These are phyloP conservation scores for Suillus subaureus DNA, from an alignment of 768 basidiomycete genomes.

Conservation along the genomic window DNA sequence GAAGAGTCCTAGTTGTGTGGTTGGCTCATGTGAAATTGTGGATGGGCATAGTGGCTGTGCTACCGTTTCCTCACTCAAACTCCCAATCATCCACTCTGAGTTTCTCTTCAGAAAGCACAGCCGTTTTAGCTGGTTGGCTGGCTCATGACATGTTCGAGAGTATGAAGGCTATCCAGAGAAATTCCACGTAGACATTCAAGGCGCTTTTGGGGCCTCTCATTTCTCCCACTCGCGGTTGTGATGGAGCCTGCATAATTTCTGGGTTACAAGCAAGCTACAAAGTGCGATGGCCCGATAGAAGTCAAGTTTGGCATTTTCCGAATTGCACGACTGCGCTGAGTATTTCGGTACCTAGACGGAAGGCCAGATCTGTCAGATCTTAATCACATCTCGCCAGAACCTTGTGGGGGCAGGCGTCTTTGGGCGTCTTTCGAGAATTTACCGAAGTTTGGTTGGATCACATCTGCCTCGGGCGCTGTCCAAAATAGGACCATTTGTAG, in stretches of 20 bases:
- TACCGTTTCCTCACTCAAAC: neutral
- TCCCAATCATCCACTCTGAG: constrained; percentile 4
- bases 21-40: neutral
- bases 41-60: neutral
- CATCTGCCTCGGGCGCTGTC: neutral
- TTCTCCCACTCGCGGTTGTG: constrained; percentile 2
- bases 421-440: neutral
- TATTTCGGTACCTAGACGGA: neutral
- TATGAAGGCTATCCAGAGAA: neutral
- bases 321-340: neutral
- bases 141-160: neutral
- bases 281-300: neutral
- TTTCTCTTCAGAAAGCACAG: constrained; percentile 6
- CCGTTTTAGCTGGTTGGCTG: neutral
- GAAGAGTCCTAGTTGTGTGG: neutral
- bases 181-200: neutral
- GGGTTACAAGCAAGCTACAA: neutral
- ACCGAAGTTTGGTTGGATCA: neutral
- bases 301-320: neutral
- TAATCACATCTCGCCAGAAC: neutral
- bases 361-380: constrained; percentile 3
- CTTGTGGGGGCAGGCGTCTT: neutral
- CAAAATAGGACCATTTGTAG: neutral
- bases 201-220: neutral
- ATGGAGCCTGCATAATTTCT: neutral